Evolutionary conservation across 1,139 yeast species (phyloP), one percentile per base, ranked within the genome.

Genomic region (Suhomyces chickasaworum): DNA sequence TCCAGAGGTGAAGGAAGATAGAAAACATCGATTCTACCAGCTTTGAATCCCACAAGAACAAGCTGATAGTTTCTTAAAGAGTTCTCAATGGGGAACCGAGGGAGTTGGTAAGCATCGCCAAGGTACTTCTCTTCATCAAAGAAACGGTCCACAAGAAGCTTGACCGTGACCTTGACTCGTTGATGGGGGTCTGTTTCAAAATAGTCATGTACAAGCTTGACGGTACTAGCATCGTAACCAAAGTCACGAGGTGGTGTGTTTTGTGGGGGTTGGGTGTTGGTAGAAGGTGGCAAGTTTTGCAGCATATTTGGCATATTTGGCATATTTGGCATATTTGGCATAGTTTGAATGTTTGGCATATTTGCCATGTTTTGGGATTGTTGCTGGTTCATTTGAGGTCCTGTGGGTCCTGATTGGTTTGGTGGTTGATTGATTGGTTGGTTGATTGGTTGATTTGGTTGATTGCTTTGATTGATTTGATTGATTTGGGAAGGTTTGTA

Each of bases 1-100:
- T 36, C 42, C 25, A 33, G 30, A 42, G 48, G 45, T 17, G 70
- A 67, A 2, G 91, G 85, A 13, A 85, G 69, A 56, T 86, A 85
- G 55, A 89, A 84, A 3, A 91, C 87, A 62, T 93, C 99, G 51
- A 87, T 71, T 50, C 97, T 78, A 9, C 95, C 93, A 22, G 89
- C 86, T 64, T 95, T 93, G 68, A 93, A 87, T 47, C 88, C 84
- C 25, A 91, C 95, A 42, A 90, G 69, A 42, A 84, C 84, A 48
- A 74, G 62, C 52, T 69, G 73, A 52, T 64, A 65, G 44, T 65
- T 64, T 37, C 68, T 53, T 27, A 69, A 55, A 4, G 69, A 60
- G 25, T 61, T 58, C 47, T 72, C 77, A 45, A 68, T 59, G 3
- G 78, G 77, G 54, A 73, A 73, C 49, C 68, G 69, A 6, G 78